Evolutionary conservation across 164 flowering plant species (phyloP), one percentile per base, ranked within the genome.

Genomic region (Berberis vulgaris): DNA sequence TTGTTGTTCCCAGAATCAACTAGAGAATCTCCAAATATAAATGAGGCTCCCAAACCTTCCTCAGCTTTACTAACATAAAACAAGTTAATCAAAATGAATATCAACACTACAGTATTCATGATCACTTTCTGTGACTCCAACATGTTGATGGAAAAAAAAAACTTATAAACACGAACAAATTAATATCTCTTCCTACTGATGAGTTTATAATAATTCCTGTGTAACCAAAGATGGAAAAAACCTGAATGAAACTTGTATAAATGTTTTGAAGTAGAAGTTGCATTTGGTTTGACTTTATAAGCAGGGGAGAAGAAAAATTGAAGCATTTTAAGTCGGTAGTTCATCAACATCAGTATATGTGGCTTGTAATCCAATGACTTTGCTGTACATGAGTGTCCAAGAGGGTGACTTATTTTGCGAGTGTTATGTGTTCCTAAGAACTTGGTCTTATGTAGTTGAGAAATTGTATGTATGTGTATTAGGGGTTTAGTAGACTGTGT

Each of bases 1-100:
- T 94, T 94, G 52, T 94, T 94, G 59, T 94, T 91, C 7, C 99
- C 96, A 0, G 96, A 93, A 69, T 94, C 99, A 1, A 91, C 99
- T 1, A 91, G 77, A 2, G 99, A 94, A 72, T 94, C 99, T 2
- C 99, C 96, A 63, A 94, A 94, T 54, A 94, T 76, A 63, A 80
- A 94, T 9, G 96, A 91, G 67, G 87, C 95, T 46, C 86, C 96
- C 3, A 78, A 67, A 1, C 47, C 65, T 39, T 70, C 79, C 52
- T 64, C 78, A 26, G 67, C 79, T 38, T 63, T 46, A 41, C 42
- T 70, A 54, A 63, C 57, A 56, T 56, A 64, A 49, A 45, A 64
- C 69, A 72, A 63, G 39, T 45, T 60, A 41, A 54, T 38, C 55
- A 71, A 44, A 44, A 65, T 12, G 5, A 76, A 10, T 26, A 73